Evolutionary conservation across 1,284 basidiomycete genomes (phyloP).

Genomic region (Schizophyllum commune): DNA sequence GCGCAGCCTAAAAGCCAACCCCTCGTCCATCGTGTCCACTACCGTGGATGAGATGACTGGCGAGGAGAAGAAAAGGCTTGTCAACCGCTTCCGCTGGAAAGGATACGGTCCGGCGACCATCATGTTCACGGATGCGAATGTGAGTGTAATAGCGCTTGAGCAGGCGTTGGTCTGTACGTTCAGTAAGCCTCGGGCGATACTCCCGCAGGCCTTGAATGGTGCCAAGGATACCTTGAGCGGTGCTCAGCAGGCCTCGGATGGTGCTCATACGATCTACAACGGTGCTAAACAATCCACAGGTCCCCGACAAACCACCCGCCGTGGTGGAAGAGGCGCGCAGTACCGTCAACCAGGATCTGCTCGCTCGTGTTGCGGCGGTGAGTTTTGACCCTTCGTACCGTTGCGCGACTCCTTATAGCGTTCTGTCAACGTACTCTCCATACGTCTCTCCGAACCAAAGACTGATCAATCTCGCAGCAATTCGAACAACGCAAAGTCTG

Average conservation of each 20-base stretch:
- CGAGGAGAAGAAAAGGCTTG: constrained; percentile 72
- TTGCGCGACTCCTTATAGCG: no score
- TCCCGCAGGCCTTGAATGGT: no score
- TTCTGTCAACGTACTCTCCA: no score
- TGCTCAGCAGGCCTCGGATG: no score
- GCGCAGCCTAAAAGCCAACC: constrained; percentile 67
- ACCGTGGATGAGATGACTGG: constrained; percentile 66
- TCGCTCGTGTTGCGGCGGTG: constrained; percentile 51
- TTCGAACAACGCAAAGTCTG: constrained; percentile 79
- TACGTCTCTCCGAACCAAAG: no score
- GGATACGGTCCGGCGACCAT: constrained; percentile 67
- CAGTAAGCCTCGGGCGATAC: no score
- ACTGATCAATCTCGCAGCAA: constrained; percentile 25
- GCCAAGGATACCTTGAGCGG: no score
- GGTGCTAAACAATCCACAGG: constrained; percentile 24
- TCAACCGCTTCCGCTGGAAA: constrained; percentile 76
- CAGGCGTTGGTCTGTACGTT: no score
- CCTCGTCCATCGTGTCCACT: constrained; percentile 61
- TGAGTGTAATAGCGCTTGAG: constrained; percentile 19
- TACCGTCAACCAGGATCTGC: constrained; percentile 51
- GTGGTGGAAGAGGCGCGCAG: constrained; percentile 47
- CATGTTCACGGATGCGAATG: constrained; percentile 54
- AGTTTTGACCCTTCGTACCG: no score
- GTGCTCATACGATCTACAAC: no score
- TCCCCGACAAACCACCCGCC: constrained; percentile 59